These are phyloP conservation scores for Aspergillus niger DNA, from an alignment of 2,329 filamentous ascomycete genomes.

Conservation along the genomic window DNA sequence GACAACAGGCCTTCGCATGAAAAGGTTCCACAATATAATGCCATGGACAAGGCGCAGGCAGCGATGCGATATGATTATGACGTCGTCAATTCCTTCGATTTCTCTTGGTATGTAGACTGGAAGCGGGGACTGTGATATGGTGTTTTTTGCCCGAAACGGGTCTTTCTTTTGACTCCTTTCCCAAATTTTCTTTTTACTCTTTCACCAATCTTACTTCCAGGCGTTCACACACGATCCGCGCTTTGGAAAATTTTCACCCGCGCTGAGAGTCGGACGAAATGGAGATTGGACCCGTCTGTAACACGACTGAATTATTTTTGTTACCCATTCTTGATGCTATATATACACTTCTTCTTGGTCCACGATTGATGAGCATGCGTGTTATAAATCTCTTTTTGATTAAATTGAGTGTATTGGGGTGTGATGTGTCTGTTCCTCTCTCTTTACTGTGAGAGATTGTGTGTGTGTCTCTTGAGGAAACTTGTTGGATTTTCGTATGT, in stretches of 20 bases:
- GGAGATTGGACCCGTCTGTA: constrained; percentile 20
- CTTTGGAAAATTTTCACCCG: not conserved
- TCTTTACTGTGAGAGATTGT: too few species aligned
- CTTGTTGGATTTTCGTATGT: not conserved
- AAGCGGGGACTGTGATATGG: constrained; percentile 24
- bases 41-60: constrained; percentile 16
- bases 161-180: constrained; percentile 7
- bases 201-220: constrained; percentile 18
- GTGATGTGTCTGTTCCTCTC: too few species aligned
- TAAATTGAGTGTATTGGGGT: not conserved
- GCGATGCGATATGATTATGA: constrained; percentile 24
- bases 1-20: constrained; percentile 32
- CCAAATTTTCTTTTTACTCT: constrained; percentile 14
- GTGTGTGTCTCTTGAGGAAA: not conserved
- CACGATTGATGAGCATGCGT: constrained; percentile 16
- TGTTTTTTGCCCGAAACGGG: constrained; percentile 20
- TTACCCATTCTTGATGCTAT: constrained; percentile 12
- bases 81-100: constrained; percentile 20
- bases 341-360: constrained; percentile 13
- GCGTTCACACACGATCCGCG: constrained; percentile 20
- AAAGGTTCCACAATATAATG: constrained; percentile 12
- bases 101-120: constrained; percentile 24
- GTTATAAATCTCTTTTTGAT: not conserved
- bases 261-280: constrained; percentile 21
- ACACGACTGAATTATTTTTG: constrained; percentile 16